These are phyloP conservation scores for Fusarium tuaranense DNA, from an alignment of 2,329 filamentous ascomycete genomes.

Conservation along the genomic window DNA sequence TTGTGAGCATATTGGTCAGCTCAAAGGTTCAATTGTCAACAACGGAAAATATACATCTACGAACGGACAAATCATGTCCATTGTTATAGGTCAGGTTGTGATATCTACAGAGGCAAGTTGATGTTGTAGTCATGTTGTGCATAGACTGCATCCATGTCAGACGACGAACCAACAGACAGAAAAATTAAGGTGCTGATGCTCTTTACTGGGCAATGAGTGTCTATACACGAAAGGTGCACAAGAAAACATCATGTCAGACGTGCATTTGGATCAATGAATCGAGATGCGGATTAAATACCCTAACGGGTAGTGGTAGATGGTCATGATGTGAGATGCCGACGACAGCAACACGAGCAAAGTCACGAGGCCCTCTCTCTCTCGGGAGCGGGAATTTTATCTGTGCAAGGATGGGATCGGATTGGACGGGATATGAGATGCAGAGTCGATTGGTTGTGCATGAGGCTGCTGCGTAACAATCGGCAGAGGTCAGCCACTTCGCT, in stretches of 20 bases:
- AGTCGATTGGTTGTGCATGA: slow-evolving; percentile 2
- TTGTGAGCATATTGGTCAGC: not conserved
- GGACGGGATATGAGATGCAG: not conserved
- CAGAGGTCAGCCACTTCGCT: slow-evolving; percentile 18
- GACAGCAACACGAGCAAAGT: not conserved
- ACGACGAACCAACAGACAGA: not conserved
- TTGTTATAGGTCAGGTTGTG: slow-evolving; percentile 4
- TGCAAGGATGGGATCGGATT: not conserved
- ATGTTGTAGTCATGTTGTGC: not conserved
- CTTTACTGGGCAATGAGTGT: not conserved
- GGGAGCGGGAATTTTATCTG: not conserved
- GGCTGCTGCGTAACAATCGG: slow-evolving; percentile 6
- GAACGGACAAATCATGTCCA: not conserved
- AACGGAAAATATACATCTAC: not conserved
- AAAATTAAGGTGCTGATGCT: not conserved
- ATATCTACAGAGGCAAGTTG: not conserved
- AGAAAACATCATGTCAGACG: not conserved
- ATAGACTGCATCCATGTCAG: not conserved
- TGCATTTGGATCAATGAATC: not conserved
- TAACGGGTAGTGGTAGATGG: not conserved
- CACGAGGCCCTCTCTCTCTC: not conserved
- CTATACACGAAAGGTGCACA: not conserved
- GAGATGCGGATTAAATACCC: not conserved
- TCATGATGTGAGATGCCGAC: not conserved
- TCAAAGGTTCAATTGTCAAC: not conserved